A percentile compares a stretch with the other conserved stretches of the same genome.
These are phyloP conservation scores for Dichomitus squalens DNA, from an alignment of 1,284 basidiomycete species.

Conservation along the genomic window DNA sequence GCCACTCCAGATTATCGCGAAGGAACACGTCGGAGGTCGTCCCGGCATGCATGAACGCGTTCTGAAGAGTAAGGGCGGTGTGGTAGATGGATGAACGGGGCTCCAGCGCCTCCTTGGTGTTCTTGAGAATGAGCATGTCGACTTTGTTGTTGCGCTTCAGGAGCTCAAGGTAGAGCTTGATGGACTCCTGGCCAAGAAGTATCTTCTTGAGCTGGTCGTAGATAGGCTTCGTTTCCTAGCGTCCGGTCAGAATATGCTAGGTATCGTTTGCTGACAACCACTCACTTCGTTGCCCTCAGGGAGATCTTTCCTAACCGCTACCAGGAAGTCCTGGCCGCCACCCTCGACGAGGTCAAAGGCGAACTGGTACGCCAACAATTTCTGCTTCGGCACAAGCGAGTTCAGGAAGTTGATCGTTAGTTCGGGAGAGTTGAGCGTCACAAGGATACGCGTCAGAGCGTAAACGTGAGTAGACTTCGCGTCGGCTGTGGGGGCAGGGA, in stretches of 20 bases:
- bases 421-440: constrained; percentile 80
- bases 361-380: constrained; percentile 87
- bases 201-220: constrained; percentile 81
- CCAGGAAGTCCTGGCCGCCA: constrained; percentile 89
- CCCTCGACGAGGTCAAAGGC: constrained; percentile 94
- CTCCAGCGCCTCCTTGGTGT: constrained; percentile 94
- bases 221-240: constrained; percentile 58
- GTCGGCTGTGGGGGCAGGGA: constrained; percentile 67
- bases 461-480: constrained; percentile 76
- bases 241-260: constrained; percentile 10
- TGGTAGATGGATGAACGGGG: constrained; percentile 95
- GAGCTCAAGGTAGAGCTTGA: constrained; percentile 93
- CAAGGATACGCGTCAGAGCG: constrained; percentile 83
- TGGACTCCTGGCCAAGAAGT: constrained; percentile 85
- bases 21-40: constrained; percentile 93
- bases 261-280: constrained; percentile 5
- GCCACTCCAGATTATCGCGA: constrained; percentile 94
- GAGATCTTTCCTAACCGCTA: constrained; percentile 64
- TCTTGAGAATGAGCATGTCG: constrained; percentile 88
- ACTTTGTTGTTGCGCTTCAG: constrained; percentile 91
- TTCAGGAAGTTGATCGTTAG: constrained; percentile 74
- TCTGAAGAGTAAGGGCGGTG: constrained; percentile 91
- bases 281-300: constrained; percentile 67
- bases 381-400: constrained; percentile 71
- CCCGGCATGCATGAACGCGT: constrained; percentile 95